Evolutionary conservation across 2,329 filamentous ascomycete genomes (phyloP).

Genomic region (Aureobasidium uvarum): DNA sequence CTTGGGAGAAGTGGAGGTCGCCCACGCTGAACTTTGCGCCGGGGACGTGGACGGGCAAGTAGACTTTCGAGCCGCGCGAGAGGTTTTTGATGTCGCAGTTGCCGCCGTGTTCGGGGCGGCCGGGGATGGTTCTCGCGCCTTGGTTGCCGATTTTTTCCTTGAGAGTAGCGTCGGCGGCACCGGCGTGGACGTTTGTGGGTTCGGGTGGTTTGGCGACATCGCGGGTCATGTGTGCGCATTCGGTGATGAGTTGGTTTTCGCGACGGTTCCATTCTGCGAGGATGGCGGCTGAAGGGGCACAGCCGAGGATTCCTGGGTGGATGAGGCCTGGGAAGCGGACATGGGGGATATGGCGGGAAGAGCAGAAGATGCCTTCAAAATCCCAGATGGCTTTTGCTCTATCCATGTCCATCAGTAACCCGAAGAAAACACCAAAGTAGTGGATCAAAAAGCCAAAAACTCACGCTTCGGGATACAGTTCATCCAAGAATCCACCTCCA

Average conservation of each 20-base stretch:
- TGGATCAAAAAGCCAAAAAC: slow-evolving; percentile 32
- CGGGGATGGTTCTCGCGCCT: slow-evolving; percentile 80
- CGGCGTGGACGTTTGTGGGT: slow-evolving; percentile 69
- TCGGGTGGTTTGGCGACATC: slow-evolving; percentile 76
- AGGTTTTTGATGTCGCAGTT: slow-evolving; percentile 93
- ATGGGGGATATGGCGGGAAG: slow-evolving; percentile 79
- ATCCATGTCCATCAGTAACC: slow-evolving; percentile 33
- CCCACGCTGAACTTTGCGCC: slow-evolving; percentile 90
- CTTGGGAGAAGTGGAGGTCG: slow-evolving; percentile 83
- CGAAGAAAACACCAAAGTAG: background rate
- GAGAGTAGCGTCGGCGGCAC: slow-evolving; percentile 57
- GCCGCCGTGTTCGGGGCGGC: slow-evolving; percentile 76
- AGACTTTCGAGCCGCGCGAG: slow-evolving; percentile 74
- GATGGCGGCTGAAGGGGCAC: slow-evolving; percentile 75
- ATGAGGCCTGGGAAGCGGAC: slow-evolving; percentile 88
- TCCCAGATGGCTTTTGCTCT: slow-evolving; percentile 75
- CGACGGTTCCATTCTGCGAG: slow-evolving; percentile 80
- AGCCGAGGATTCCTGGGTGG: slow-evolving; percentile 88
- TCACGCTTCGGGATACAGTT: slow-evolving; percentile 79
- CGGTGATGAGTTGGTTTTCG: slow-evolving; percentile 74
- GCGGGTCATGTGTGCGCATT: slow-evolving; percentile 62
- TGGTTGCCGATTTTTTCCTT: slow-evolving; percentile 69
- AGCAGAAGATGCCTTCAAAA: slow-evolving; percentile 76
- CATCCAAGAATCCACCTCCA: slow-evolving; percentile 84
- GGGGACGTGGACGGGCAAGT: slow-evolving; percentile 79